phyloP scores from a whole-genome alignment of 2,329 filamentous ascomycete genomes.

The Colletotrichum melonis region DNA sequence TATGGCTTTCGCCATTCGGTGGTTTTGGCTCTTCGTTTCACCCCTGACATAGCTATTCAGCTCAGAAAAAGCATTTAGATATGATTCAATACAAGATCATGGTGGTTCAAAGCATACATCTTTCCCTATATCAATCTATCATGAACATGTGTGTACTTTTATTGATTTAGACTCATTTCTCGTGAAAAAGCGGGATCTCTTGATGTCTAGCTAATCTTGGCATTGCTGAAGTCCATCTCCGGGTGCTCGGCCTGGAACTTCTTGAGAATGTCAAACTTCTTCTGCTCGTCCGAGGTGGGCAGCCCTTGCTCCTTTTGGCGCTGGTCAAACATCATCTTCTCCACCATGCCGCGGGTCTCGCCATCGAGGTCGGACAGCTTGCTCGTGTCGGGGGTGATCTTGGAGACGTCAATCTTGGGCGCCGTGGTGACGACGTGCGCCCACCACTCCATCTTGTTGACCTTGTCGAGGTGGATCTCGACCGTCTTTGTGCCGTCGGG shows the following conservation, averaged over 20 bases:
- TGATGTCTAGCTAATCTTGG: slow-evolving; percentile 63
- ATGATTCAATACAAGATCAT: slow-evolving; percentile 1
- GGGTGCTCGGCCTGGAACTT: slow-evolving; percentile 88
- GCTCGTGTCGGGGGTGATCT: slow-evolving; percentile 93
- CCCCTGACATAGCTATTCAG: slow-evolving; percentile 62
- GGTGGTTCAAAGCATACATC: neutral
- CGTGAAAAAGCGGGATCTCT: too few relatives aligned
- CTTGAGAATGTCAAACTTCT: slow-evolving; percentile 91
- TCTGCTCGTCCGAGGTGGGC: slow-evolving; percentile 93
- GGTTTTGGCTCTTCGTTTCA: slow-evolving; percentile 72
- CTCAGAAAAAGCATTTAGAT: neutral
- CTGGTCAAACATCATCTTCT: slow-evolving; percentile 99
- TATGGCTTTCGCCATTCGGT: slow-evolving; percentile 44
- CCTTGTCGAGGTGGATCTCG: slow-evolving; percentile 91
- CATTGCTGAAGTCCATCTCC: slow-evolving; percentile 79
- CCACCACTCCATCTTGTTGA: slow-evolving; percentile 99
- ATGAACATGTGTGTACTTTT: neutral
- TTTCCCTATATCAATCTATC: neutral
- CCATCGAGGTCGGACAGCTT: slow-evolving; percentile 94
- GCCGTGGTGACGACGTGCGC: slow-evolving; percentile 87
- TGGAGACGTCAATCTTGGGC: slow-evolving; percentile 93
- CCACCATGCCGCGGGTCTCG: slow-evolving; percentile 95
- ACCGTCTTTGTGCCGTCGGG: slow-evolving; percentile 75
- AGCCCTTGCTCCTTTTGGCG: slow-evolving; percentile 93
- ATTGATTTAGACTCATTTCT: neutral